A percentile compares a stretch with the other conserved stretches of the same genome.
phyloP scores from a whole-genome alignment of 2,329 filamentous ascomycete genomes.

The Fusarium austroafricanum region DNA sequence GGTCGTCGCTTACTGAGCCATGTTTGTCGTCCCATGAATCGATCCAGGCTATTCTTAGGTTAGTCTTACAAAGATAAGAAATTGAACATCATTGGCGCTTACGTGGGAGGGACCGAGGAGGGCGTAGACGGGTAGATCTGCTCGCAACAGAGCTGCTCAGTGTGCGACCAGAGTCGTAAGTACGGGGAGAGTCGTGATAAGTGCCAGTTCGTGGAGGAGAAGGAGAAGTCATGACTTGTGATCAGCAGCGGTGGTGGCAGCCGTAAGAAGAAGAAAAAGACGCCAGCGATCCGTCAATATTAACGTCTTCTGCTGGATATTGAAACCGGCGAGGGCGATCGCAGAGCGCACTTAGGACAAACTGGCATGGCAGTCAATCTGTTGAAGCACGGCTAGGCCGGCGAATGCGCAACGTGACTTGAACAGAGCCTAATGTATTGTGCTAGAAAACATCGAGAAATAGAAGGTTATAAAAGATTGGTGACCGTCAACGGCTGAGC shows the following conservation, averaged over 20 bases:
- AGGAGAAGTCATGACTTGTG: constrained; percentile 44
- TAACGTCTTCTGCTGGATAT: constrained; percentile 34
- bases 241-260: constrained; percentile 8
- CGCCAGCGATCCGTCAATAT: constrained; percentile 18
- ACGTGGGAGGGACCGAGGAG: constrained; percentile 46
- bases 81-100: constrained; percentile 15
- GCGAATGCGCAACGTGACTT: constrained; percentile 26
- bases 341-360: constrained; percentile 37
- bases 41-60: constrained; percentile 57
- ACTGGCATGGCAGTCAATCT: constrained; percentile 42
- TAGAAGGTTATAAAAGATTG: not conserved
- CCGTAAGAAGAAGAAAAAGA: not conserved
- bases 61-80: constrained; percentile 9
- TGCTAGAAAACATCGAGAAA: not conserved
- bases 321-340: constrained; percentile 41
- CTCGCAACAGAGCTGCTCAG: constrained; percentile 35
- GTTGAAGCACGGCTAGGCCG: constrained; percentile 35
- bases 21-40: constrained; percentile 59
- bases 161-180: constrained; percentile 39
- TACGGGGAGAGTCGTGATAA: constrained; percentile 38
- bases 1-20: constrained; percentile 53
- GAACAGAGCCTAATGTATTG: not conserved
- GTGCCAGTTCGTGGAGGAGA: constrained; percentile 44
- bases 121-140: constrained; percentile 37
- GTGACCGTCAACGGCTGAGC: constrained; percentile 1